A percentile compares a stretch with the other conserved stretches of the same genome.
Evolutionary conservation across 202 grass and related monocot species (phyloP).

Genomic region (Elaeis oleifera): DNA sequence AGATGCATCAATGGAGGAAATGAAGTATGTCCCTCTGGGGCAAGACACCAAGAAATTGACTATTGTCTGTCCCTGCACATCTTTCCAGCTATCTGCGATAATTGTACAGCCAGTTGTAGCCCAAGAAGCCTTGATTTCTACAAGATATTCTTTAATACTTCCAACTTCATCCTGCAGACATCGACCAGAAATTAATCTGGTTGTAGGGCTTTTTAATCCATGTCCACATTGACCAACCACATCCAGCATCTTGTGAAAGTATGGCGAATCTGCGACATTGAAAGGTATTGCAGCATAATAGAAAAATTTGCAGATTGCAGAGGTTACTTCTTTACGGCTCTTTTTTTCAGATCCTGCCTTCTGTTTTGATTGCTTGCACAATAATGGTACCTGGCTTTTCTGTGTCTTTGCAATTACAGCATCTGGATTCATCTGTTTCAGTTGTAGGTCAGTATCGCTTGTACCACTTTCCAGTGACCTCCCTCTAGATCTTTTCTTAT

Average conservation of each 20-base stretch:
- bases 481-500: conserved; percentile 11
- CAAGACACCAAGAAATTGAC: conserved; percentile 32
- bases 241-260: conserved; percentile 29
- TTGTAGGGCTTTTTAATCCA: conserved; percentile 7
- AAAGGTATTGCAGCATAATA: conserved; percentile 31
- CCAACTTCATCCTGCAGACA: conserved; percentile 24
- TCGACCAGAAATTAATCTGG: conserved; percentile 19
- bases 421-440: conserved; percentile 1
- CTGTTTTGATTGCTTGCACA: conserved; percentile 9
- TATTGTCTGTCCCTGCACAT: conserved; percentile 20
- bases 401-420: conserved; percentile 16
- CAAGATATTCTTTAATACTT: conserved; percentile 11
- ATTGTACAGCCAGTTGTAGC: conserved; percentile 29
- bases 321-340: conserved; percentile 21
- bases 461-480: conserved; percentile 2
- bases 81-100: conserved; percentile 29
- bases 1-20: conserved; percentile 33
- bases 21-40: conserved; percentile 20
- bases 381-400: neutral
- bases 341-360: conserved; percentile 16
- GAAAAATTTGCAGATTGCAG: conserved; percentile 32
- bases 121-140: conserved; percentile 30
- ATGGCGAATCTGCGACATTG: conserved; percentile 17
- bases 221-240: conserved; percentile 17
- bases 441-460: neutral